Evolutionary conservation across 2,329 filamentous ascomycete genomes (phyloP).

Genomic region (Rugonectria rugulosa): DNA sequence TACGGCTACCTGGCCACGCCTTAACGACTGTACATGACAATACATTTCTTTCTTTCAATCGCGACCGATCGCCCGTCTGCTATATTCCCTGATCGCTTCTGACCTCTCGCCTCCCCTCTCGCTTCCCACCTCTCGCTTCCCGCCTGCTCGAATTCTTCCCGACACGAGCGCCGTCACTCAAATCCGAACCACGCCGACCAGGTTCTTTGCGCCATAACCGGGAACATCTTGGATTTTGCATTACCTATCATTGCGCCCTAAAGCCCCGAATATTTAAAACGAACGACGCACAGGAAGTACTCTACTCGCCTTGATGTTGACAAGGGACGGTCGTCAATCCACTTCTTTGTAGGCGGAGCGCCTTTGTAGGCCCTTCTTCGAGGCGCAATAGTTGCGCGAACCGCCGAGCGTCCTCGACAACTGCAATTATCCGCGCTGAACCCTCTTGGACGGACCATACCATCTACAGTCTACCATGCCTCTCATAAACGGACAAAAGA

Average conservation of each 20-base stretch:
- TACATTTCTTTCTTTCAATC: neutral
- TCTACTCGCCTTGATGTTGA: constrained; percentile 30
- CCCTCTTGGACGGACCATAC: constrained; percentile 22
- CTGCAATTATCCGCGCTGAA: too few relatives aligned
- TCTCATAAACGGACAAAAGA: constrained; percentile 74
- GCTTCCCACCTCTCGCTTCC: constrained; percentile 4
- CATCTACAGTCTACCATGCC: constrained; percentile 59
- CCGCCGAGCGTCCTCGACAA: too few relatives aligned
- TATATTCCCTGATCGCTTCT: neutral
- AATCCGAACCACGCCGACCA: constrained; percentile 12
- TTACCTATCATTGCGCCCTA: constrained; percentile 17
- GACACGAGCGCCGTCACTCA: constrained; percentile 13
- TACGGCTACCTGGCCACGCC: neutral
- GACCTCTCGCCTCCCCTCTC: constrained; percentile 1
- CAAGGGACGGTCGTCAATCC: constrained; percentile 8
- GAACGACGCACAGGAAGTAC: constrained; percentile 9
- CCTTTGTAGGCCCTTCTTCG: constrained; percentile 24
- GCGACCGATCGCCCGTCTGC: neutral
- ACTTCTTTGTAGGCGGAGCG: constrained; percentile 24
- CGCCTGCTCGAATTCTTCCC: neutral
- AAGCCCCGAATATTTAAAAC: neutral
- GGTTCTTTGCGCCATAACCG: constrained; percentile 4
- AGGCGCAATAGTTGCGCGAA: constrained; percentile 8
- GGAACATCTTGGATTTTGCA: constrained; percentile 7
- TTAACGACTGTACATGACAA: neutral